Base-by-base conservation (phyloP, 2,329 filamentous ascomycete genomes). In the Ilyonectria destructans region DNA sequence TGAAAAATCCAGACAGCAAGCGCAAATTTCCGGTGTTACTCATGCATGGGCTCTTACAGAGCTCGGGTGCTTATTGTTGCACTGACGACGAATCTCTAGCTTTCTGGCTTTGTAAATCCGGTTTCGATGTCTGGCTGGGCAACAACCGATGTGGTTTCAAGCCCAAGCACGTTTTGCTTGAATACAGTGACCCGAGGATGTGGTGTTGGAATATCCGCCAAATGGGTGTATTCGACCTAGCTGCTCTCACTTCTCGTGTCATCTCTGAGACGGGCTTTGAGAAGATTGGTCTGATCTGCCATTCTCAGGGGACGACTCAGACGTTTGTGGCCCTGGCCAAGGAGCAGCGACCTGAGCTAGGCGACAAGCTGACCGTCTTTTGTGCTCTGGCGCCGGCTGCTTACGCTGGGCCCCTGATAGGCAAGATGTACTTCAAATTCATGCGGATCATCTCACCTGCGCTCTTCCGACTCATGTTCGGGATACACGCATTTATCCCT, bases 161-260 rank as follows among this genome's bases (percentile, higher is more conserved):
- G 0, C 95, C 96, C 0, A 88, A 90, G 71, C 96, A 98, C 77
- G 88, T 86, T 2, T 82, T 91, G 23, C 87, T 98, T 45, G 82
- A 89, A 2, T 90, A 92, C 71, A 84, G 84, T 3, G 96, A 98
- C 77, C 95, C 96, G 1, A 89, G 95, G 33, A 97, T 98, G 93
- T 98, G 96, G 96, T 90, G 91, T 46, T 98, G 96, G 96, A 97
- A 97, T 72, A 97, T 98, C 62, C 90, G 93, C 0, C 94, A 97
- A 77, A 97, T 98, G 93, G 96, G 95, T 4, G 91, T 95, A 1
- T 90, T 97, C 77, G 96, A 98, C 78, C 86, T 98, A 3, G 88
- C 95, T 0, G 95, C 95, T 0, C 86, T 98, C 37, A 88, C 93
- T 1, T 93, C 92, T 0, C 90, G 93, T 6, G 93, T 98, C 1